Conservation (phyloP, 306 rosid species). For the Sophora flavescens region DNA sequence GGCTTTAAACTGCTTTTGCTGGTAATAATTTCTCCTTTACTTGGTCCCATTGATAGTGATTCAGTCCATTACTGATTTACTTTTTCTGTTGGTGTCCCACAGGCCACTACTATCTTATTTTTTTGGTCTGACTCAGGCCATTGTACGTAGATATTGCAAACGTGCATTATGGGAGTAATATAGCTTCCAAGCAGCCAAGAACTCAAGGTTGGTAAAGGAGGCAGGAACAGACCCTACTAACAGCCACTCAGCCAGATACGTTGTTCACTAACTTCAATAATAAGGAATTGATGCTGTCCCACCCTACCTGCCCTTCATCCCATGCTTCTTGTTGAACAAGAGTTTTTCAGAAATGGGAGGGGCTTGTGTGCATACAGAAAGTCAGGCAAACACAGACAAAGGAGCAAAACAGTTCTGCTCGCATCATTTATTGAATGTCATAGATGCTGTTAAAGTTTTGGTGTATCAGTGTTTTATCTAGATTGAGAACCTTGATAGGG, state of each 20-base stretch:
- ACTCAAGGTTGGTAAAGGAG: slow-evolving; percentile 29
- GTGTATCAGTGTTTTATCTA: slow-evolving; percentile 19
- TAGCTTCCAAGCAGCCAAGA: slow-evolving; percentile 31
- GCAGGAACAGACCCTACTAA: slow-evolving; percentile 32
- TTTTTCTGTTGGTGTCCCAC: slow-evolving; percentile 4
- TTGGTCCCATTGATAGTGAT: slow-evolving; percentile 42
- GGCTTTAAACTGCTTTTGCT: slow-evolving; percentile 39
- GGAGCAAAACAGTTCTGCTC: slow-evolving; percentile 15
- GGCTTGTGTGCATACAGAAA: not conserved
- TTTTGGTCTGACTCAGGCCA: slow-evolving; percentile 42
- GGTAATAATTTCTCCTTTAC: slow-evolving; percentile 40
- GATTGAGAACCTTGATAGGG: slow-evolving; percentile 28
- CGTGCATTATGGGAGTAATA: slow-evolving; percentile 5
- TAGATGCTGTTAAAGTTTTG: slow-evolving; percentile 17
- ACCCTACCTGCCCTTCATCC: slow-evolving; percentile 11
- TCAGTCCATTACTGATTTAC: slow-evolving; percentile 26
- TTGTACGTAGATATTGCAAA: slow-evolving; percentile 43
- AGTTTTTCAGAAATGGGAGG: slow-evolving; percentile 9
- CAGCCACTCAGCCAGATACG: slow-evolving; percentile 23
- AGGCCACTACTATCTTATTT: slow-evolving; percentile 21
- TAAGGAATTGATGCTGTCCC: slow-evolving; percentile 20
- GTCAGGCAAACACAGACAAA: slow-evolving; percentile 2
- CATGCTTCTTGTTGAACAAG: slow-evolving; percentile 13
- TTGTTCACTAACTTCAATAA: slow-evolving; percentile 33
- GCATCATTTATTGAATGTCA: slow-evolving; percentile 5